Base-by-base conservation (phyloP, 495 filamentous ascomycete genomes). In the Hypoxylon lenormandii region DNA sequence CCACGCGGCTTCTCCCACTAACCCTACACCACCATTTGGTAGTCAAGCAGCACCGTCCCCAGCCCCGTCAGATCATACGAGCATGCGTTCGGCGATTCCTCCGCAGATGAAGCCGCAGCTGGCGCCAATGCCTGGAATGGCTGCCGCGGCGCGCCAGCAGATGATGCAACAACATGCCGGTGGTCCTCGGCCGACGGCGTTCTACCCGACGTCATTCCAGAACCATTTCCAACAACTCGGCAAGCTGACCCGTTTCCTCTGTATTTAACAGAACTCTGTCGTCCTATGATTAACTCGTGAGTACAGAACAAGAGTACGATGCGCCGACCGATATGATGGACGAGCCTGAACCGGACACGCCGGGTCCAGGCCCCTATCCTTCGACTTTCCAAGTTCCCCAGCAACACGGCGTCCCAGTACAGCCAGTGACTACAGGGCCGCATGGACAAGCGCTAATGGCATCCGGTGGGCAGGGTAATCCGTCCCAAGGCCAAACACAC, bases 271-370 rank as follows among this genome's bases (percentile, higher is more conserved):
- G 86, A 90, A 83, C 89, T 90, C 74, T 90, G 88, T 87, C 85
- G 88, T 92, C 89, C 90, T 91, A 92, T 87, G 81, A 82, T 91
- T 81, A 92, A 87, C 87, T 77, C 84, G 84, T 91, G 81, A 85
- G 79, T 89, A 85, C 86, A 98, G 95, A 98, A 84, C 94, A 97
- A 86, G 95, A 98, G 84, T 98, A 98, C 83, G 95, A 98, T 80
- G 93, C 95, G 57, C 91, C 95, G 83, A 89, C 91, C 74, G 93
- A 97, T 69, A 91, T 97, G 86, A 88, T 95, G 76, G 94, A 98
- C 76, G 94, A 97, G 30, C 75, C 86, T 68, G 88, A 90, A 30
- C 82, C 87, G 63, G 87, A 91, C 59, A 86, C 88, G n/a, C 85
- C 88, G 22, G 88, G 88, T 18, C 84, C 89, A 22, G 88, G 88